Base-by-base conservation (phyloP, 345 rosid genomes). In the Anacardium occidentale region DNA sequence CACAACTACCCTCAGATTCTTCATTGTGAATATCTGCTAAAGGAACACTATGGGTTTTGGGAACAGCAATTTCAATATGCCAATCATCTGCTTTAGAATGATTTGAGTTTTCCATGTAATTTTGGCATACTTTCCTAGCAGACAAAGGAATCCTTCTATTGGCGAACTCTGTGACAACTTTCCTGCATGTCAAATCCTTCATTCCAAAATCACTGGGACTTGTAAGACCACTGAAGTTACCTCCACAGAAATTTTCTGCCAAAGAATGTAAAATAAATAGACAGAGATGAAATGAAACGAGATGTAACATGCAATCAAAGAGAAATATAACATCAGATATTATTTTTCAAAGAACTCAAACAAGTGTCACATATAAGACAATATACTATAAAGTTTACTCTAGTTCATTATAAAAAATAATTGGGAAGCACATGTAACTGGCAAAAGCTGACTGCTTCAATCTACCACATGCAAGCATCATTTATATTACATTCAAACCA, bases 1-100 rank as follows among this genome's bases (percentile, higher is more conserved):
- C 70, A 66, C 86, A 88, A 79, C 98, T 89, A 59, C 87, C 88
- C 71, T 90, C 95, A 25, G 97, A 89, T 84, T 94, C 97, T 77
- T 91, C 97, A 77, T 85, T 86, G 44, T 84, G 85, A 79, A 74
- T 54, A 64, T 83, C 80, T 55, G 79, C 75, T 65, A 79, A 65
- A 76, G 87, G 78, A 63, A 74, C 70, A 61, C 64, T 61, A 61
- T 75, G 82, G 68, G 75, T 72, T 80, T 82, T 84, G 4, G 97
- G 86, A 52, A 90, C 83, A 13, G 92, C 86, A 73, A 91, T 90
- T 76, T 91, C 97, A 81, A 92, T 75, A 55, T 81, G 84, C 98
- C 97, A 92, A 47, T 83, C 81, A 78, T 85, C 93, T 71, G 84
- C 82, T 81, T 88, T 88, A 42, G 82, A 59, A 63, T 77, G 83